Evolutionary conservation across 495 filamentous ascomycete genomes (phyloP), one percentile per base, ranked within the genome.

Genomic region (Xylaria curta): DNA sequence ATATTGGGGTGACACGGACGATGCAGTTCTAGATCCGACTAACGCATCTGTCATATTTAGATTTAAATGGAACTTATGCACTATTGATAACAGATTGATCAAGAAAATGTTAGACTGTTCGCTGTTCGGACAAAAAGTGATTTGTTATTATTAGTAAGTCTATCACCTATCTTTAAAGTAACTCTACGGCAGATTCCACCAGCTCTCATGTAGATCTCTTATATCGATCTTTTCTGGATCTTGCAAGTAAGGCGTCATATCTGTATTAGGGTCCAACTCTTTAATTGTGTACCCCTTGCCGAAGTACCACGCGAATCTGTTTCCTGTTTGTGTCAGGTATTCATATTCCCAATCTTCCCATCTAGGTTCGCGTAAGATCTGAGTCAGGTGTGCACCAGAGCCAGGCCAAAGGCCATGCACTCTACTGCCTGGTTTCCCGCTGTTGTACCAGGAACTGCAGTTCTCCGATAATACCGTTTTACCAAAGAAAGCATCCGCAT

Each of bases 291-390:
- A 79, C 9, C 83, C 83, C n/a, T 78, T 79, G 13, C 83, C 83
- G 53, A 85, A 85, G 62, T 82, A 85, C 81, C 81, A 83, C 6
- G 74, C 71, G 56, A 85, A 81, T 67, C 83, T 69, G 64, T 85
- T 85, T 0, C 81, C 82, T n/a, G 70, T 73, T 12, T 78, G 74
- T 2, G 78, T 75, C 9, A 84, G 74, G 75, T 90, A 89, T 68
- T 84, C 84, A 77, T 90, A 92, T 68, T 93, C 90, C 81, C 83
- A 93, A 75, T 93, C 91, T 79, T 93, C 91, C 89, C 90, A 93
- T 17, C 91, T 81, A 1, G 90, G 90, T 59, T 91, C 86, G 28
- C 86, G 78, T 4, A 87, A 81, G 33, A 89, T 82, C 26, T 85
- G 84, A 13, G 88, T 89, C 33, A 86, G 78, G 73, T 89, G 87